Conservation (phyloP, 2,329 filamentous ascomycete species). For the Apiospora saccharicola region DNA sequence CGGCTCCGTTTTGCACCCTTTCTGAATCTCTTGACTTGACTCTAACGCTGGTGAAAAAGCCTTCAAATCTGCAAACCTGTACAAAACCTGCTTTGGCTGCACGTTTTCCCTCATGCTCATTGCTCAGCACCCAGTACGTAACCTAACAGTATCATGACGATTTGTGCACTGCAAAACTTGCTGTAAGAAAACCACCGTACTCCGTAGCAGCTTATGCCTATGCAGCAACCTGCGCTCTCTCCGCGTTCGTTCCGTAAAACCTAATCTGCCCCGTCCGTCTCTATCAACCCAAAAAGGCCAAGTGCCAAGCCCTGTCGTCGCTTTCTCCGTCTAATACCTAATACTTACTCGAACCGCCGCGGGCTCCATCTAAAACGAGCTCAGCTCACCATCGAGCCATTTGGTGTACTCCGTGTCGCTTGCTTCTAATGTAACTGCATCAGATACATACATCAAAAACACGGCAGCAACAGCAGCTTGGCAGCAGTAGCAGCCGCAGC, state of each 20-base stretch:
- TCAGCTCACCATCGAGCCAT: conserved; percentile 13
- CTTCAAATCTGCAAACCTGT: neutral
- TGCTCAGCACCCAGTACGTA: neutral
- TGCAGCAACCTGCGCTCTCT: neutral
- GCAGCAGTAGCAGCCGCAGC: neutral
- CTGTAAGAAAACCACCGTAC: too few relatives aligned
- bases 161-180: too few relatives aligned
- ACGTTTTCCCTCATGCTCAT: neutral
- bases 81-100: conserved; percentile 6
- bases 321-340: conserved; percentile 9
- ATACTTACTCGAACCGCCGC: neutral
- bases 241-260: neutral
- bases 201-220: neutral
- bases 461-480: neutral
- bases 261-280: neutral
- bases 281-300: too few relatives aligned
- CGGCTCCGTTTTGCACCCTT: conserved; percentile 4
- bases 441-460: conserved; percentile 13
- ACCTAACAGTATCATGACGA: neutral
- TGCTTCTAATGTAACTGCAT: conserved; percentile 7
- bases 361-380: conserved; percentile 1
- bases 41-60: neutral
- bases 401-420: neutral
- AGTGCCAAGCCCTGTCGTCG: neutral
- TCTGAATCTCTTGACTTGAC: neutral